phyloP scores from a whole-genome alignment of 345 rosid species.

The Microcos paniculata region DNA sequence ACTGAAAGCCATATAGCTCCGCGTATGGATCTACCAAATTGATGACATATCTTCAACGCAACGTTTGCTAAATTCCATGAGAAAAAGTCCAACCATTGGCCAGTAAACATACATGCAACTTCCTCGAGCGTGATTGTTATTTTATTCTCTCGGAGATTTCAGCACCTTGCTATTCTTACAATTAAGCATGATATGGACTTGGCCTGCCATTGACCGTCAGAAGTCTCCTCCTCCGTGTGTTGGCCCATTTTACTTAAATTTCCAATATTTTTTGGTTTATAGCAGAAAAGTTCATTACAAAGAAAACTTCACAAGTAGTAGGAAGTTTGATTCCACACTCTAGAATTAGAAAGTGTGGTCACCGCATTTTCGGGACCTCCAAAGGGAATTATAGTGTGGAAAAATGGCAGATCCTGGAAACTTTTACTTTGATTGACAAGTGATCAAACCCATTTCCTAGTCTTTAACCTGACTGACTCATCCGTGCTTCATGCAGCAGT shows the following conservation, averaged over 20 bases:
- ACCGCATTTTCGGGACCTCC: no score
- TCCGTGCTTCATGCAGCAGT: background rate
- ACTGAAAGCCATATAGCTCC: no score
- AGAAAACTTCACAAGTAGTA: background rate
- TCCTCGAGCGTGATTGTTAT: background rate
- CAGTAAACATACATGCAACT: background rate
- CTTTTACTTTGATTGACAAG: background rate
- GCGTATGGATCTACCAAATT: no score
- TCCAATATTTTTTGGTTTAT: background rate
- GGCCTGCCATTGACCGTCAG: background rate
- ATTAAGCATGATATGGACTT: background rate
- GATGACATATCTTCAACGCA: background rate
- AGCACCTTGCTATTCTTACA: no score
- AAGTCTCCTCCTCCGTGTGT: no score
- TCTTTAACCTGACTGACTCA: background rate
- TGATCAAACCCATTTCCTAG: background rate
- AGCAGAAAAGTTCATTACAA: no score
- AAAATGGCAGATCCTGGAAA: background rate
- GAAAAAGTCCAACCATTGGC: background rate
- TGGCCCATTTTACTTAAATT: background rate
- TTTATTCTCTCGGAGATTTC: background rate
- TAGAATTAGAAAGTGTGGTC: no score
- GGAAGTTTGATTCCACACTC: no score
- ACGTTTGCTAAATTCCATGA: background rate
- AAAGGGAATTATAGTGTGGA: background rate